Evolutionary conservation across 2,329 filamentous ascomycete genomes (phyloP), one percentile per base, ranked within the genome.

Genomic region (Scleromitrula shiraiana): DNA sequence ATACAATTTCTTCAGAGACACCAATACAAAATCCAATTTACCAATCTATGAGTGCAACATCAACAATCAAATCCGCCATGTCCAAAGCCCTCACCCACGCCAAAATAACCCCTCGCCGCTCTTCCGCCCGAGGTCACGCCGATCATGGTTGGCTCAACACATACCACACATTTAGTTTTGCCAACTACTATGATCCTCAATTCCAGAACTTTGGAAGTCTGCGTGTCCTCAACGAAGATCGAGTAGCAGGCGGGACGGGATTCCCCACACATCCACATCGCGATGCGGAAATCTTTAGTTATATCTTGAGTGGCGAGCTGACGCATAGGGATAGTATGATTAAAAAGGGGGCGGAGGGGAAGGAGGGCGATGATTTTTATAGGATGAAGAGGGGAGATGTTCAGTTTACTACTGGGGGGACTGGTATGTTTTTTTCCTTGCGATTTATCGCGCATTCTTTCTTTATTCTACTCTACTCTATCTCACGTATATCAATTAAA

Each of bases 341-440:
- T 58, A 78, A 78, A 65, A 87, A 82, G 67, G 80, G 79, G 38
- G 67, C 71, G 17, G 81, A 84, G 61, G 78, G 74, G 19, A 44
- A 50, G 60, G 50, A 62, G 15, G 72, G 64, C 14, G 79, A 85
- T 62, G 72, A 78, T 56, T 87, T 85, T 62, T 86, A 73, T 61
- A 72, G 78, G 27, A 83, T 95, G 72, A 77, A 77, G 60, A 74
- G 87, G 30, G 87, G 88, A 10, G 88, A 94, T 64, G 85, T 95
- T 37, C 88, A 95, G 62, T 95, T 94, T 67, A 95, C 88, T 8
- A 89, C 83, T 12, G 88, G 86, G n/a, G 88, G 88, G 46, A 88
- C 80, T 5, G 81, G 81, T 59, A 78, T 55, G 63, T 56, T 41
- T 40, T 32, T 15, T 10, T 10, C n/a, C 22, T 24, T 15, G 7